These are phyloP conservation scores for Pleurostoma richardsiae DNA, from an alignment of 2,329 filamentous ascomycete genomes.

Conservation along the genomic window DNA sequence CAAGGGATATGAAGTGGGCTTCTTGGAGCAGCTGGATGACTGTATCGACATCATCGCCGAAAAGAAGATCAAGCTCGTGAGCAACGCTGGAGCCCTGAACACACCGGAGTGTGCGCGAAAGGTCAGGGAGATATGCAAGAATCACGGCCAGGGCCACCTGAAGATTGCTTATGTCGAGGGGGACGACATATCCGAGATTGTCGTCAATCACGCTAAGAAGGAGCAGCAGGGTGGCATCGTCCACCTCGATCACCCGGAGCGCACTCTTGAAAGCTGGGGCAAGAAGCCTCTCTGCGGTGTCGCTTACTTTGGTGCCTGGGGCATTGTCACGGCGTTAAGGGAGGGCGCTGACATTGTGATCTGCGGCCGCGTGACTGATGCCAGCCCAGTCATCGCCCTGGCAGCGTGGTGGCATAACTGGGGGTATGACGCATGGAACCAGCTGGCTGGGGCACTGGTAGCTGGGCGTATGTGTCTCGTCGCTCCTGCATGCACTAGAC, in stretches of 20 bases:
- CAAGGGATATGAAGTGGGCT: neutral
- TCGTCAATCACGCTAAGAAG: no score
- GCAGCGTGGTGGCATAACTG: constrained; percentile 44
- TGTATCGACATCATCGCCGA: neutral
- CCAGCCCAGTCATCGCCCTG: constrained; percentile 38
- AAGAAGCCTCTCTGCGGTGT: no score
- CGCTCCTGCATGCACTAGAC: no score
- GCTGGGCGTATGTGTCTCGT: no score
- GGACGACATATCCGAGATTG: no score
- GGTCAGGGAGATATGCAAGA: no score
- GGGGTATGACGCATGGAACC: constrained; percentile 34
- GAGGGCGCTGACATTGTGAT: constrained; percentile 30
- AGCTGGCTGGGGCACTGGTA: constrained; percentile 34
- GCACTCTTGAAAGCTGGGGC: no score
- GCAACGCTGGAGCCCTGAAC: neutral
- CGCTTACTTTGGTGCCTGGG: constrained; percentile 38
- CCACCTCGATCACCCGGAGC: no score
- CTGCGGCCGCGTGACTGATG: constrained; percentile 31
- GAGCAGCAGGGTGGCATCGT: no score
- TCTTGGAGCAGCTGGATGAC: neutral
- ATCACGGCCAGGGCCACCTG: no score
- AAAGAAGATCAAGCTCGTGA: neutral
- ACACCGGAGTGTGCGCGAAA: neutral
- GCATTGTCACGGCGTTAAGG: constrained; percentile 26
- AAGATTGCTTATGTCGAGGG: no score